Evolutionary conservation across 1,284 basidiomycete genomes (phyloP).

Genomic region (Ceratobasidium papillatum): DNA sequence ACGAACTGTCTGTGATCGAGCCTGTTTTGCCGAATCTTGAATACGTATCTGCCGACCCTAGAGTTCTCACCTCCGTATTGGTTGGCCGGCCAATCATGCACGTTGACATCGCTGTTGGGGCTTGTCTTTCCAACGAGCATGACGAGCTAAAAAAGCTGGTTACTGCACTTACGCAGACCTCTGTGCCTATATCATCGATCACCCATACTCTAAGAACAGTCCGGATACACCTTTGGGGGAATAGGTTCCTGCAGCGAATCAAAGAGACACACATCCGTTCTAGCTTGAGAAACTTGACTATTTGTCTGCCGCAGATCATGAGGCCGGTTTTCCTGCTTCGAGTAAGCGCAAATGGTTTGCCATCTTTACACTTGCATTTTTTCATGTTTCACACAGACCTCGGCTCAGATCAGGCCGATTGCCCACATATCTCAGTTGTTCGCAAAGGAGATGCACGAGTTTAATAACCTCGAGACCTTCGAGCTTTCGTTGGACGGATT

Average conservation of each 20-base stretch:
- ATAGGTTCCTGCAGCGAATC: conserved; percentile 21
- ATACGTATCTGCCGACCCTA: conserved; percentile 29
- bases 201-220: conserved; percentile 11
- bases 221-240: conserved; percentile 36
- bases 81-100: conserved; percentile 16
- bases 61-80: conserved; percentile 9
- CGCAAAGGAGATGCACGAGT: conserved; percentile 14
- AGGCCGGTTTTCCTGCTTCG: conserved; percentile 6
- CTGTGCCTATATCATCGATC: conserved; percentile 14
- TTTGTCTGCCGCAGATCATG: conserved; percentile 29
- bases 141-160: conserved; percentile 23
- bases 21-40: conserved; percentile 16
- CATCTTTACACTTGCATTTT: background rate
- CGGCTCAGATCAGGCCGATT: background rate
- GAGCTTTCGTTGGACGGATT: conserved; percentile 30
- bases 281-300: background rate
- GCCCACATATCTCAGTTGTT: conserved; percentile 24
- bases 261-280: conserved; percentile 10
- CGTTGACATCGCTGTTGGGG: conserved; percentile 26
- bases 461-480: conserved; percentile 4
- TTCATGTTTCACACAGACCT: conserved; percentile 10
- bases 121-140: conserved; percentile 18
- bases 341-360: background rate
- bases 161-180: conserved; percentile 13
- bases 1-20: background rate